Evolutionary conservation across 345 rosid species (phyloP), one percentile per base, ranked within the genome.

Genomic region (Salix brachista): DNA sequence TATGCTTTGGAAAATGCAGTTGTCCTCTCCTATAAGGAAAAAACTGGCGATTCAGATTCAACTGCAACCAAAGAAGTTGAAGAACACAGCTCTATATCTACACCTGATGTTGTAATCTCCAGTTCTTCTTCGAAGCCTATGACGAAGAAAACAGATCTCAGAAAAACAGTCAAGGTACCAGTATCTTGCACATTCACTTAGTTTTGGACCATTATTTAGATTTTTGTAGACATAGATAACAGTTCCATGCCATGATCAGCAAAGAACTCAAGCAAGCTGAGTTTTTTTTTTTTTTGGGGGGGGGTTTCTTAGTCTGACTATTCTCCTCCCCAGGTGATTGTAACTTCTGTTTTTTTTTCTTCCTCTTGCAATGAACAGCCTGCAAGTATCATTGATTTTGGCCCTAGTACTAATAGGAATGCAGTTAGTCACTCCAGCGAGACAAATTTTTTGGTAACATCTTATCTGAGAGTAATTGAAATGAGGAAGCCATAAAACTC

Each of bases 11-110:
- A 74, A 72, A 48, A 50, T 69, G 39, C 77, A 39, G 68, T 26
- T 77, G 44, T 48, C 70, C 21, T n/a, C 61, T 74, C 72, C 52
- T 72, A 58, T 21, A 76, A 72, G 61, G 72, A 77, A 71, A 81
- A 69, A 28, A 11, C 28, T 41, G 56, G 72, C 36, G 62, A 70
- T 74, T 73, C 82, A 50, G 78, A 81, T 44, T 62, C 78, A 75
- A 78, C 48, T 60, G 44, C 54, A 62, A 80, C 77, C 39, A 85
- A 76, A 56, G 87, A 79, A 70, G 73, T 68, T 30, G 87, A 86
- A 77, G 86, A 86, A 60, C 80, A 77, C 52, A 82, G 82, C 77
- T 84, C 85, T 78, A 71, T 78, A 10, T 80, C 84, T 62, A 61
- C 78, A 69, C 70, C 75, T 78, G 83, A 81, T 77, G 77, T 73